A percentile compares a stretch with the other conserved stretches of the same genome.
phyloP scores from a whole-genome alignment of 2,329 filamentous ascomycete genomes.

The Sporothrix brunneoviolacea region DNA sequence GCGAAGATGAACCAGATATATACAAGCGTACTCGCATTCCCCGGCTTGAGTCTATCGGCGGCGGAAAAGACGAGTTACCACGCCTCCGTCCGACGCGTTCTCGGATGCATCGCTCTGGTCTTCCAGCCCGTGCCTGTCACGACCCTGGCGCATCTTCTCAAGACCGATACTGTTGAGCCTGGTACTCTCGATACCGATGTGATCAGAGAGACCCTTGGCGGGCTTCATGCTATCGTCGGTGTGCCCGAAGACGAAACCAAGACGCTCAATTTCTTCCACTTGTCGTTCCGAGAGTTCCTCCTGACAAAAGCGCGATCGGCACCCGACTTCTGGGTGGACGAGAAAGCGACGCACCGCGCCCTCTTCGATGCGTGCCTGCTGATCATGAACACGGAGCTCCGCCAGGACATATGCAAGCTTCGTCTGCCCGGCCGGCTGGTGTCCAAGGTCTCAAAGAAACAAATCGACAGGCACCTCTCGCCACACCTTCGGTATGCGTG shows the following conservation, averaged over 20 bases:
- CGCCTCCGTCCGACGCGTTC: background rate
- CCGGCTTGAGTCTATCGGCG: too few relatives aligned
- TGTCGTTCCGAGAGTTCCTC: background rate
- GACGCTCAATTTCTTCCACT: background rate
- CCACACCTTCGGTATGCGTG: background rate
- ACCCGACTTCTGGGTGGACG: background rate
- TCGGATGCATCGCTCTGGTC: background rate
- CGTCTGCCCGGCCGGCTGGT: background rate
- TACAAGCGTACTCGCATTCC: too few relatives aligned
- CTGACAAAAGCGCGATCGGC: background rate
- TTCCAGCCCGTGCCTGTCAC: background rate
- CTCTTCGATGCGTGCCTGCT: background rate
- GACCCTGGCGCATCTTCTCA: background rate
- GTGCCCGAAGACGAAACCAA: background rate
- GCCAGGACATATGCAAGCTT: conserved; percentile 1
- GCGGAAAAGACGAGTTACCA: background rate
- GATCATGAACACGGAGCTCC: background rate
- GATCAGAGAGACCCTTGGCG: too few relatives aligned
- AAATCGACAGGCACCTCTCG: background rate
- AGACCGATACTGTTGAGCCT: too few relatives aligned
- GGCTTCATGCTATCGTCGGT: too few relatives aligned
- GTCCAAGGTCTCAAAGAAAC: background rate
- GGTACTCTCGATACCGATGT: too few relatives aligned
- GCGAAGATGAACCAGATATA: too few relatives aligned
- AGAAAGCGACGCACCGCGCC: background rate